These are phyloP conservation scores for Xylaria sp. DNA, from an alignment of 2,329 filamentous ascomycete species.

Conservation along the genomic window DNA sequence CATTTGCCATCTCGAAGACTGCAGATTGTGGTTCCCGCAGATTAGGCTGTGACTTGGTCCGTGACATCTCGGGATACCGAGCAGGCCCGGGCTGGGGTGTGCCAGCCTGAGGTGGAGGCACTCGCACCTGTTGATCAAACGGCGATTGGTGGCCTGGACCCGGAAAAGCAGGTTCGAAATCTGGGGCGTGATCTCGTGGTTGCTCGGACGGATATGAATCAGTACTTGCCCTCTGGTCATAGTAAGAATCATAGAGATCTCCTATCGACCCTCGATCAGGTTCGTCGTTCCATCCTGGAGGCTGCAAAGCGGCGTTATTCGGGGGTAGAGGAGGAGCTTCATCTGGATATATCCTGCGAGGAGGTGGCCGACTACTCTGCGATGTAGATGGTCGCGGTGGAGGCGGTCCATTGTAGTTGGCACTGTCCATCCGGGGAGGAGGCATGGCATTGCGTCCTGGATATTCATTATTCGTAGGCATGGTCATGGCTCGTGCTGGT, in stretches of 20 bases:
- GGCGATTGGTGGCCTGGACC: conserved; percentile 53
- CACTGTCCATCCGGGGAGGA: conserved; percentile 56
- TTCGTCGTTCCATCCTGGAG: conserved; percentile 53
- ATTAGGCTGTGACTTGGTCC: conserved; percentile 75
- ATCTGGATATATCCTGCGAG: conserved; percentile 63
- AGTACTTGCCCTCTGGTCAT: conserved; percentile 53
- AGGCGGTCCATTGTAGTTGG: conserved; percentile 61
- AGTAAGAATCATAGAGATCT: conserved; percentile 67
- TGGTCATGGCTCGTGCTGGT: conserved; percentile 69
- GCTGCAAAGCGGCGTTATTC: conserved; percentile 46
- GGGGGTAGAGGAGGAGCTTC: conserved; percentile 54
- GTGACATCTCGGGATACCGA: conserved; percentile 64
- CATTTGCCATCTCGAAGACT: conserved; percentile 78
- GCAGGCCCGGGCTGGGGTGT: conserved; percentile 61
- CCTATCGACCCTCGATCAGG: conserved; percentile 56
- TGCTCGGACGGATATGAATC: conserved; percentile 49
- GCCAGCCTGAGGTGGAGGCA: conserved; percentile 46
- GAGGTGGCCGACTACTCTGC: conserved; percentile 62
- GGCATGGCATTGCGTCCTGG: conserved; percentile 50
- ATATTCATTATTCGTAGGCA: conserved; percentile 62
- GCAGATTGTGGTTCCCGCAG: conserved; percentile 72
- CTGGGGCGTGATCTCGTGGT: conserved; percentile 51
- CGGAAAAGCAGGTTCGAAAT: conserved; percentile 56
- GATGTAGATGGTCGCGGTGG: conserved; percentile 66
- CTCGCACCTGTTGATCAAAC: conserved; percentile 61